Conservation (phyloP, 1,284 basidiomycete species). For the Cryptococcus sp. region DNA sequence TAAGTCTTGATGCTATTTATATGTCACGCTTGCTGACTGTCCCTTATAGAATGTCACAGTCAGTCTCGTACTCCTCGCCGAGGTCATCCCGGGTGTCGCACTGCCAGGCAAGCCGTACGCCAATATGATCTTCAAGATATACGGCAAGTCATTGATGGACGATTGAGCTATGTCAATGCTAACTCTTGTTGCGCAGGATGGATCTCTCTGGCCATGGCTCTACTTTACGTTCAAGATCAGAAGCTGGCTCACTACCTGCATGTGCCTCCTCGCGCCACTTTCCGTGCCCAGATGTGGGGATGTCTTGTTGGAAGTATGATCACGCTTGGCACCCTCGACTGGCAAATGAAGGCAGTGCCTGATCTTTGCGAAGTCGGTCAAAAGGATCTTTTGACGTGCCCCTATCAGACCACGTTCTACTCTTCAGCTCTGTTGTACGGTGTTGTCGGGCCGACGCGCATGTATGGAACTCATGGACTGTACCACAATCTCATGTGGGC, state of each 20-base stretch:
- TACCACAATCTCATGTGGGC: constrained; percentile 23
- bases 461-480: constrained; percentile 21
- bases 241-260: constrained; percentile 58
- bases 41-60: constrained; percentile 17
- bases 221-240: constrained; percentile 58
- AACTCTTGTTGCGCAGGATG: constrained; percentile 3
- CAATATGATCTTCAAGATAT: constrained; percentile 65
- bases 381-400: constrained; percentile 24
- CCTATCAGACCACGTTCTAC: constrained; percentile 26
- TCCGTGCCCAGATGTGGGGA: constrained; percentile 20
- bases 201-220: constrained; percentile 47
- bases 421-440: constrained; percentile 21
- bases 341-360: constrained; percentile 19
- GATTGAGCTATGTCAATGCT: no score
- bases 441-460: constrained; percentile 20
- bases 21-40: neutral
- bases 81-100: constrained; percentile 57
- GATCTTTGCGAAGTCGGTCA: constrained; percentile 17
- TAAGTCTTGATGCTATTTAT: constrained; percentile 4
- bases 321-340: constrained; percentile 16
- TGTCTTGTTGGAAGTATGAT: constrained; percentile 17
- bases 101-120: constrained; percentile 60
- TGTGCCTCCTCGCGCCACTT: constrained; percentile 23
- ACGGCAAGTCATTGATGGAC: neutral
- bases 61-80: constrained; percentile 44